These are phyloP conservation scores for Vararia minispora DNA, from an alignment of 768 basidiomycete species.

Conservation along the genomic window DNA sequence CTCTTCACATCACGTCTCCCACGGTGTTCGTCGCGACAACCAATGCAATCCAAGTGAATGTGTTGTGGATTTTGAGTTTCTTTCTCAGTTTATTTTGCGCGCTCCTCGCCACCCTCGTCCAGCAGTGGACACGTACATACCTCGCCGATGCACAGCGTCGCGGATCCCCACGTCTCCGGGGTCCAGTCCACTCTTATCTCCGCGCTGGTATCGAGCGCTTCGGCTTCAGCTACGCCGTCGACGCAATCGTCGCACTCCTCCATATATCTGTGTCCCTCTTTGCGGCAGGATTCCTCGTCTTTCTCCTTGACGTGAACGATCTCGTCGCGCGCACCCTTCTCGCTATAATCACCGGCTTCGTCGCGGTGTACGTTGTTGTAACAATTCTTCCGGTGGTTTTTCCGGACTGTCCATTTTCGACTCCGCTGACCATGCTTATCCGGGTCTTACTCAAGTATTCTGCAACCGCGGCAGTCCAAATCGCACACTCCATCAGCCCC, in stretches of 20 bases:
- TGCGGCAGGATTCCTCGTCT: conserved; percentile 7
- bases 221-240: not conserved
- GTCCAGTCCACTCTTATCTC: conserved; percentile 5
- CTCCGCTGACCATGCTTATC: not conserved
- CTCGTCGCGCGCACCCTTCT: conserved; percentile 2
- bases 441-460: not conserved
- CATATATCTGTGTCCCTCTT: conserved; percentile 8
- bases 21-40: no score
- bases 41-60: conserved; percentile 4
- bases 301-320: conserved; percentile 4
- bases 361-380: not conserved
- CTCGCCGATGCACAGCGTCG: no score
- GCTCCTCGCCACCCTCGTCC: conserved; percentile 5
- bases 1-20: no score
- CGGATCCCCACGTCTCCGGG: no score
- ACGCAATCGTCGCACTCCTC: conserved; percentile 5
- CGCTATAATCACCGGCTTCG: not conserved
- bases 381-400: conserved; percentile 3
- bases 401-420: conserved; percentile 2
- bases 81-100: conserved; percentile 7
- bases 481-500: no score
- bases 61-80: conserved; percentile 8
- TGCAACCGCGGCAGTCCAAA: no score
- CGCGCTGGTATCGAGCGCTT: conserved; percentile 2
- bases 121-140: conserved; percentile 7